A percentile compares a stretch with the other conserved stretches of the same genome.
phyloP scores from a whole-genome alignment of 2,329 filamentous ascomycete species.

The Arachnomyces sp. region DNA sequence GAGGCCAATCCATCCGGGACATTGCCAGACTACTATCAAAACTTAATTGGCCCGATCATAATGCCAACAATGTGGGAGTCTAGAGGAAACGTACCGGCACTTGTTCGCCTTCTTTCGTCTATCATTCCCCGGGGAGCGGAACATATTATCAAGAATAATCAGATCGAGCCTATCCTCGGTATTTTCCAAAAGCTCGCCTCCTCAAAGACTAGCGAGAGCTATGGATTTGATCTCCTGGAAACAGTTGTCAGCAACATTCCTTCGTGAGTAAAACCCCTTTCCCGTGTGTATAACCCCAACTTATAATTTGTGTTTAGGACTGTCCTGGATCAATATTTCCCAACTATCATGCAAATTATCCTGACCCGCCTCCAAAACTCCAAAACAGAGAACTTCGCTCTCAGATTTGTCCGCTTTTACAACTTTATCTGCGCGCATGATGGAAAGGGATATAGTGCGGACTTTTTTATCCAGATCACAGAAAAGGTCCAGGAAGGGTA shows the following conservation, averaged over 20 bases:
- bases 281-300: background rate
- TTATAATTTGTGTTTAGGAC: conserved; percentile 27
- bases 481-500: conserved; percentile 68
- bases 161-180: conserved; percentile 80
- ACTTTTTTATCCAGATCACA: conserved; percentile 83
- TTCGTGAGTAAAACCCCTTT: conserved; percentile 45
- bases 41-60: conserved; percentile 69
- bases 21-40: conserved; percentile 73
- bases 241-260: conserved; percentile 66
- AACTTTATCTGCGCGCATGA: conserved; percentile 77
- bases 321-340: conserved; percentile 67
- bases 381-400: conserved; percentile 75
- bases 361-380: conserved; percentile 64
- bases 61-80: conserved; percentile 82
- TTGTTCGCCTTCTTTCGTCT: conserved; percentile 74
- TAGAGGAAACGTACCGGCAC: conserved; percentile 84
- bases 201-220: conserved; percentile 73
- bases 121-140: conserved; percentile 71
- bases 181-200: conserved; percentile 88
- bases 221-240: conserved; percentile 87
- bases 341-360: conserved; percentile 71
- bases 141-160: conserved; percentile 67
- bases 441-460: conserved; percentile 76
- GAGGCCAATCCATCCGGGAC: conserved; percentile 75
- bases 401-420: conserved; percentile 88